Evolutionary conservation across 2,329 filamentous ascomycete genomes (phyloP).

Genomic region (Arthrocladium fulminans): DNA sequence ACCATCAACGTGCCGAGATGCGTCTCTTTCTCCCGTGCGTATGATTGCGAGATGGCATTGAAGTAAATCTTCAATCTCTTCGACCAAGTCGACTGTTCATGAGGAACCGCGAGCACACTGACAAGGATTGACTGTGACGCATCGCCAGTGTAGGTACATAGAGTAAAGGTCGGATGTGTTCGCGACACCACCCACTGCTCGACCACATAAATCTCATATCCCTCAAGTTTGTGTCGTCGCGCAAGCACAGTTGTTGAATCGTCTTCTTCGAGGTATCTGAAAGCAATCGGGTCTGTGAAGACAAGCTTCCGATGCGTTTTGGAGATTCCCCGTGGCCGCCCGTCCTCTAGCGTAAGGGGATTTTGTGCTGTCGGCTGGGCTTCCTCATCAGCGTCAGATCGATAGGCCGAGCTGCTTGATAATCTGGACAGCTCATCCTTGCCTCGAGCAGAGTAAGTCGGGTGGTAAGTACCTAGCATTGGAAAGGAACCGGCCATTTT

Average conservation of each 20-base stretch:
- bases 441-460: not conserved
- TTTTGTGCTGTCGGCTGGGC: not conserved
- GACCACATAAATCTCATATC: slow-evolving; percentile 88
- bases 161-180: slow-evolving; percentile 78
- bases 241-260: slow-evolving; percentile 65
- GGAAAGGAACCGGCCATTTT: slow-evolving; percentile 3
- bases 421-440: not conserved
- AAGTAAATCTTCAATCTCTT: slow-evolving; percentile 73
- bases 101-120: slow-evolving; percentile 71
- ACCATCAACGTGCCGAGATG: slow-evolving; percentile 79
- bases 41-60: slow-evolving; percentile 72
- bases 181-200: slow-evolving; percentile 97
- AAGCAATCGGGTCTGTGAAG: slow-evolving; percentile 57
- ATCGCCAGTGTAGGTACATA: slow-evolving; percentile 88
- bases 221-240: slow-evolving; percentile 58
- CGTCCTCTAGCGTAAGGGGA: slow-evolving; percentile 21
- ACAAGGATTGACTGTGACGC: slow-evolving; percentile 67
- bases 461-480: not conserved
- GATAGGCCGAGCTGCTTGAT: not conserved
- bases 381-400: not conserved
- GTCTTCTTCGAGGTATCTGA: slow-evolving; percentile 77
- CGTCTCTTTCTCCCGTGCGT: slow-evolving; percentile 76
- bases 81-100: slow-evolving; percentile 72
- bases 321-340: slow-evolving; percentile 9
- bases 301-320: slow-evolving; percentile 37